phyloP scores from a whole-genome alignment of 768 basidiomycete genomes.

The Grammothele lineata region DNA sequence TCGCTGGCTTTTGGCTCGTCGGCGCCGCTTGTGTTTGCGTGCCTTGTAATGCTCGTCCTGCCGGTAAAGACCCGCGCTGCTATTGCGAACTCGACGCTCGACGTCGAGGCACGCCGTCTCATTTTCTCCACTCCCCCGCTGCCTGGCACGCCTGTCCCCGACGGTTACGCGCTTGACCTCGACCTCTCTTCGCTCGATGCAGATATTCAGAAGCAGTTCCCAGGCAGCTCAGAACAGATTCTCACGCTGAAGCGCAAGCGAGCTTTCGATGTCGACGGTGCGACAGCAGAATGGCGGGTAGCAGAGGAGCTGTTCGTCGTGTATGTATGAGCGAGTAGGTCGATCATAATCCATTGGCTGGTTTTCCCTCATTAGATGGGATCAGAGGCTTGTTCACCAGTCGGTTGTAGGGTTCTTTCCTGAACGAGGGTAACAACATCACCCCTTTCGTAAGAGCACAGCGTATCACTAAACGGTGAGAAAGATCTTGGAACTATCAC shows the following conservation, averaged over 20 bases:
- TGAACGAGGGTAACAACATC: too few relatives aligned
- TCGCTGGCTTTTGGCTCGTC: too few relatives aligned
- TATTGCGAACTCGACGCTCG: constrained; percentile 49
- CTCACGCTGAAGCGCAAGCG: constrained; percentile 55
- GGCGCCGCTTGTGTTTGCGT: too few relatives aligned
- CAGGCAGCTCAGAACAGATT: constrained; percentile 25
- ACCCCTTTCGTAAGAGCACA: too few relatives aligned
- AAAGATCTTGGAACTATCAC: too few relatives aligned
- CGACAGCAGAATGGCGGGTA: constrained; percentile 66
- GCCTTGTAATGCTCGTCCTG: too few relatives aligned
- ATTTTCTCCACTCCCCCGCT: constrained; percentile 35
- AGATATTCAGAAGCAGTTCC: constrained; percentile 36
- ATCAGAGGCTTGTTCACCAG: too few relatives aligned
- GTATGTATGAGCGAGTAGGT: constrained; percentile 24
- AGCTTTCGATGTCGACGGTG: constrained; percentile 56
- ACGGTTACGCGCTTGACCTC: constrained; percentile 48
- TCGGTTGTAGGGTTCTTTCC: too few relatives aligned
- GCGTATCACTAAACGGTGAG: too few relatives aligned
- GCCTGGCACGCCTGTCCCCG: constrained; percentile 2
- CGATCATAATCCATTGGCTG: too few relatives aligned
- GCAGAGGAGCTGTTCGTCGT: constrained; percentile 47
- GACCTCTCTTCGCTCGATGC: constrained; percentile 54
- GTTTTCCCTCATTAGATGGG: too few relatives aligned
- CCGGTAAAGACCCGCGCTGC: constrained; percentile 39
- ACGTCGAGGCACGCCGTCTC: constrained; percentile 61